Evolutionary conservation across 306 rosid genomes (phyloP).

Genomic region (Lathyrus aphaca): DNA sequence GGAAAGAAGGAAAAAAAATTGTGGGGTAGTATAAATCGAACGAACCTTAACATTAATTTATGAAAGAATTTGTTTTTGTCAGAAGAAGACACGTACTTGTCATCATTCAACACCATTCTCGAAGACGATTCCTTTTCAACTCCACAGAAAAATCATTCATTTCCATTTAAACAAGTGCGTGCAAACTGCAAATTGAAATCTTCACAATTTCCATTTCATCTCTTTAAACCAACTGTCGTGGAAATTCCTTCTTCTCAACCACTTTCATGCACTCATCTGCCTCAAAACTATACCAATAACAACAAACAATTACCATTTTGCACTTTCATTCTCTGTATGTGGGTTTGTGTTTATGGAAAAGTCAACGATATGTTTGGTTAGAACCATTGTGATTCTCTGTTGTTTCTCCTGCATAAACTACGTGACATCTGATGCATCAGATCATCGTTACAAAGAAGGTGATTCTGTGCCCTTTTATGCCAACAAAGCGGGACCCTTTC

Average conservation of each 20-base stretch:
- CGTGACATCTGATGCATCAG: constrained; percentile 55
- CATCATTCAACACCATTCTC: constrained; percentile 34
- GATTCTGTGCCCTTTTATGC: constrained; percentile 61
- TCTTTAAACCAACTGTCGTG: constrained; percentile 38
- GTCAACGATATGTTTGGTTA: constrained; percentile 49
- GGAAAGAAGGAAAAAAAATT: not conserved
- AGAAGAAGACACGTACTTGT: constrained; percentile 38
- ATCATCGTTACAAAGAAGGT: constrained; percentile 59
- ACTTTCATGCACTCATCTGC: constrained; percentile 39
- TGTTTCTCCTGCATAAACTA: constrained; percentile 41
- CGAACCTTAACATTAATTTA: constrained; percentile 1
- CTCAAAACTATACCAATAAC: not conserved
- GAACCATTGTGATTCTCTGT: constrained; percentile 47
- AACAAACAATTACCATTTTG: constrained; percentile 27
- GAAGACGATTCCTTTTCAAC: constrained; percentile 40
- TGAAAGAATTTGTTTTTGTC: constrained; percentile 20
- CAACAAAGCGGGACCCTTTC: constrained; percentile 71
- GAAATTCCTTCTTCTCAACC: constrained; percentile 37
- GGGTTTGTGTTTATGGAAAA: constrained; percentile 39
- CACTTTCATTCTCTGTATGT: constrained; percentile 31
- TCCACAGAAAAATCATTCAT: not conserved
- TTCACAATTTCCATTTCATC: not conserved
- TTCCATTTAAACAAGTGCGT: not conserved
- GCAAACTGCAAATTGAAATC: constrained; percentile 38
- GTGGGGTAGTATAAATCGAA: not conserved